Evolutionary conservation across 352 stramenopile species (phyloP).

Genomic region (Globisporangium lucens): DNA sequence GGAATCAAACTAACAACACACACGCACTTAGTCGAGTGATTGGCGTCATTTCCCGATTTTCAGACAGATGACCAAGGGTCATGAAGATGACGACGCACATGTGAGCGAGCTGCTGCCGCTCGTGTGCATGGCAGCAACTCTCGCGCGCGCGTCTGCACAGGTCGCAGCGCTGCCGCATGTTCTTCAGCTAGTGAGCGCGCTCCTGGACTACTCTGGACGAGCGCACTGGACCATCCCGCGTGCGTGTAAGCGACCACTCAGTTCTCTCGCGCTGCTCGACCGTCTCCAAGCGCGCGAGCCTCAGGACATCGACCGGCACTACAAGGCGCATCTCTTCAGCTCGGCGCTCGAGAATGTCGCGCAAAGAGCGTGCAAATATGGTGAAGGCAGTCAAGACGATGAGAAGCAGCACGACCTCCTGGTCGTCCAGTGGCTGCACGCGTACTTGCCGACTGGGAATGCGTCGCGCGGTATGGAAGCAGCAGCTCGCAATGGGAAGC

Average conservation of each 20-base stretch:
- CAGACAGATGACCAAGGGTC: too few species aligned
- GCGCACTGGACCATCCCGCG: constrained; percentile 5
- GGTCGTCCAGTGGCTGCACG: constrained; percentile 2
- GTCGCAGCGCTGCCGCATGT: neutral
- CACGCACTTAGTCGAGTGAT: too few species aligned
- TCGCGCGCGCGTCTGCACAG: neutral
- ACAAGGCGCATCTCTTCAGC: constrained; percentile 5
- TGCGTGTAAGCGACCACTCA: neutral
- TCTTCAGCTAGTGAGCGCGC: neutral
- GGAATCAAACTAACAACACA: too few species aligned
- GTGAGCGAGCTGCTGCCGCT: neutral
- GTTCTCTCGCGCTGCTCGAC: neutral
- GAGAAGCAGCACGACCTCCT: neutral
- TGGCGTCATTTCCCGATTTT: too few species aligned
- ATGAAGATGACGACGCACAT: too few species aligned
- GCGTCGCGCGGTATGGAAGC: constrained; percentile 1
- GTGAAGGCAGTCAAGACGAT: neutral
- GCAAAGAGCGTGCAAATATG: neutral
- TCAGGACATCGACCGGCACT: neutral
- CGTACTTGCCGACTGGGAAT: constrained; percentile 6
- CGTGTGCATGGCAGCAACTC: neutral
- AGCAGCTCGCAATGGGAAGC: neutral
- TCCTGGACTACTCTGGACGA: neutral
- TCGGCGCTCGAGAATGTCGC: neutral
- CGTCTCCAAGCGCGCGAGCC: constrained; percentile 1